phyloP scores from a whole-genome alignment of 225 moss, liverwort and hornwort species.

The Asterella californica region DNA sequence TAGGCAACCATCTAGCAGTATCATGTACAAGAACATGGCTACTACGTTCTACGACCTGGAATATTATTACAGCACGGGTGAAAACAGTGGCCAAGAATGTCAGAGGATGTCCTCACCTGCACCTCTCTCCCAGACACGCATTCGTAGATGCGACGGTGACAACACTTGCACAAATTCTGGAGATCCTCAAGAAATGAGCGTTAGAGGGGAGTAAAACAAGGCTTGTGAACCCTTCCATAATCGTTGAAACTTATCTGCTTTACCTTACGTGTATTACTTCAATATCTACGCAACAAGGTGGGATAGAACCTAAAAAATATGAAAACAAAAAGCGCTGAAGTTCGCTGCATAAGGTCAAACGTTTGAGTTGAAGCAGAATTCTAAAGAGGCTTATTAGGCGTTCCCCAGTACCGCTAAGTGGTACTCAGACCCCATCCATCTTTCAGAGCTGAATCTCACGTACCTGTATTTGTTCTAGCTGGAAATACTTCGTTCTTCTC shows the following conservation, averaged over 20 bases:
- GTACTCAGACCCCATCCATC: neutral
- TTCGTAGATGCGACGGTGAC: constrained; percentile 72
- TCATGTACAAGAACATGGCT: neutral
- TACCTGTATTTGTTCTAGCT: constrained; percentile 83
- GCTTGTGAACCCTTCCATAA: no score
- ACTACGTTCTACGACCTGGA: neutral
- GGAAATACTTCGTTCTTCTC: constrained; percentile 89
- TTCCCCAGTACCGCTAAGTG: neutral
- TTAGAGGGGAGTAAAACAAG: neutral
- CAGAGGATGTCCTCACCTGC: constrained; percentile 54
- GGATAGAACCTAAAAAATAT: neutral
- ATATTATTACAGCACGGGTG: neutral
- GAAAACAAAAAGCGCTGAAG: neutral
- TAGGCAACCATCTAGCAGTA: neutral
- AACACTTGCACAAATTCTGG: constrained; percentile 92
- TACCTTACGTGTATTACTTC: neutral
- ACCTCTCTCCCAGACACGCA: constrained; percentile 99
- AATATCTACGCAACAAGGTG: no score
- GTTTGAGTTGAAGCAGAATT: neutral
- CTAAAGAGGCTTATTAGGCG: neutral
- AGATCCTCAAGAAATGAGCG: neutral
- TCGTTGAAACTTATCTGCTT: no score
- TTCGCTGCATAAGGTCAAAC: neutral
- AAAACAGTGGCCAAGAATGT: neutral
- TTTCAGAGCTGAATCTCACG: neutral